Conservation (phyloP, 139 green algal genomes). For the Picochlorum sp. region DNA sequence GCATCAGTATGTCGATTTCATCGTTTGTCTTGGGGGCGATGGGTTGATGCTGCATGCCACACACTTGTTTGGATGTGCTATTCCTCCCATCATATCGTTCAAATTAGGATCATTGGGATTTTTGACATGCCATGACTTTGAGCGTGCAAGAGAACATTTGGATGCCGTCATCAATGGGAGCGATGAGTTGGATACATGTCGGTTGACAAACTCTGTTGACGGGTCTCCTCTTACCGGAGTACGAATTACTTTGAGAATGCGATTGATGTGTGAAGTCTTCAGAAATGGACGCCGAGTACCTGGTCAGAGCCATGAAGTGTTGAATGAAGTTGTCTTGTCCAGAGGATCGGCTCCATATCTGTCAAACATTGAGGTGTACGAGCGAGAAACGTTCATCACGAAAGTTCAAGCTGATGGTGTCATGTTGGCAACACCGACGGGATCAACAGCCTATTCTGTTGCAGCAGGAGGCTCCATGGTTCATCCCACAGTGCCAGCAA, state of each 20-base stretch:
- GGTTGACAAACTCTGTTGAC: conserved; percentile 1
- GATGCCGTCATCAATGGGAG: conserved; percentile 68
- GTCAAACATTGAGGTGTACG: conserved; percentile 90
- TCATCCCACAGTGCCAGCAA: conserved; percentile 81
- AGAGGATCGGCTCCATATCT: conserved; percentile 77
- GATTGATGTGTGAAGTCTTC: conserved; percentile 73
- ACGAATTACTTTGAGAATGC: conserved; percentile 94
- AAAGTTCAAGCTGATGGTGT: conserved; percentile 87
- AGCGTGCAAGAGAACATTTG: conserved; percentile 64
- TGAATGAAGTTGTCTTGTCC: conserved; percentile 97
- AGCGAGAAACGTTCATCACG: conserved; percentile 72
- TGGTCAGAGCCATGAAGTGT: conserved; percentile 46
- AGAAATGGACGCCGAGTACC: conserved; percentile 12
- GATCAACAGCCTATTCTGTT: conserved; percentile 91
- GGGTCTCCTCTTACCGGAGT: conserved; percentile 50
- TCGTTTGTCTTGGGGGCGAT: conserved; percentile 93
- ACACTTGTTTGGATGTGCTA: conserved; percentile 60
- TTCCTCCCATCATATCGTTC: conserved; percentile 77
- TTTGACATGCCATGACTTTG: conserved; percentile 80
- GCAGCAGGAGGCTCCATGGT: conserved; percentile 87
- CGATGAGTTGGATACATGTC: conserved; percentile 27
- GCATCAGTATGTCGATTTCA: conserved; percentile 81
- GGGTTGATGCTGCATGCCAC: conserved; percentile 91
- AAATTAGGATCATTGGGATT: conserved; percentile 96
- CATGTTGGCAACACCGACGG: conserved; percentile 92